Percentiles rank a stretch among this genome's conserved stretches.
Evolutionary conservation across 2,329 filamentous ascomycete genomes (phyloP).

Genomic region (Arthrobotrys musiformis): DNA sequence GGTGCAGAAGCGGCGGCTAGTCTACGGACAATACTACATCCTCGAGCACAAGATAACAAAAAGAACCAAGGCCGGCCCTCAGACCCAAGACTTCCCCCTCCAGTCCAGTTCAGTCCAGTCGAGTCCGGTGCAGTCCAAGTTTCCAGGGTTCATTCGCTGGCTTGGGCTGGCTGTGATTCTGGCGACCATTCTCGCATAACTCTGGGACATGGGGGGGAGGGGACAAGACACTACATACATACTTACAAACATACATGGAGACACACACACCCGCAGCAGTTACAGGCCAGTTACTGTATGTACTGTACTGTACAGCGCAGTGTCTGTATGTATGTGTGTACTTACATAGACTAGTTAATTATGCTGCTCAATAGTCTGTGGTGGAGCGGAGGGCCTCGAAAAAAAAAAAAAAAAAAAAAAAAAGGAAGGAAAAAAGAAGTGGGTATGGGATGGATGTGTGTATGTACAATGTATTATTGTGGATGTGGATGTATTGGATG

Average conservation of each 20-base stretch:
- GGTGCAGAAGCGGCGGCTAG: constrained; percentile 52
- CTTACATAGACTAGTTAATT: neutral
- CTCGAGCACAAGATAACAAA: constrained; percentile 19
- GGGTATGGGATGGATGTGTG: neutral
- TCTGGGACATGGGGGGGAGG: constrained; percentile 6
- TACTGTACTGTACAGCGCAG: neutral
- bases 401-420: neutral
- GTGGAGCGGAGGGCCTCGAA: neutral
- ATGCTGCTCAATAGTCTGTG: neutral
- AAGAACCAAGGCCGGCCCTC: neutral
- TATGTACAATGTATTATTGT: too few relatives aligned
- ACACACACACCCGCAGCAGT: neutral
- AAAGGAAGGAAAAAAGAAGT: neutral
- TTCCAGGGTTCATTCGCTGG: constrained; percentile 50
- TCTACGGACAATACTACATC: neutral
- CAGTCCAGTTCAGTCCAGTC: neutral
- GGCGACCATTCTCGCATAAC: constrained; percentile 50
- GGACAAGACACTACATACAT: neutral
- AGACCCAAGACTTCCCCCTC: neutral
- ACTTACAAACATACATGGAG: neutral
- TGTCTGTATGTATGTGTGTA: neutral
- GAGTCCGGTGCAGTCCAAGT: neutral
- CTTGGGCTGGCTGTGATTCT: constrained; percentile 32
- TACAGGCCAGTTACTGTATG: too few relatives aligned
- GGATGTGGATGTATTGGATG: constrained; percentile 32